Percentiles rank a stretch among this genome's conserved stretches.
These are phyloP conservation scores for Ambrosia hybrid DNA, from an alignment of 140 eudicot genomes.

Conservation along the genomic window DNA sequence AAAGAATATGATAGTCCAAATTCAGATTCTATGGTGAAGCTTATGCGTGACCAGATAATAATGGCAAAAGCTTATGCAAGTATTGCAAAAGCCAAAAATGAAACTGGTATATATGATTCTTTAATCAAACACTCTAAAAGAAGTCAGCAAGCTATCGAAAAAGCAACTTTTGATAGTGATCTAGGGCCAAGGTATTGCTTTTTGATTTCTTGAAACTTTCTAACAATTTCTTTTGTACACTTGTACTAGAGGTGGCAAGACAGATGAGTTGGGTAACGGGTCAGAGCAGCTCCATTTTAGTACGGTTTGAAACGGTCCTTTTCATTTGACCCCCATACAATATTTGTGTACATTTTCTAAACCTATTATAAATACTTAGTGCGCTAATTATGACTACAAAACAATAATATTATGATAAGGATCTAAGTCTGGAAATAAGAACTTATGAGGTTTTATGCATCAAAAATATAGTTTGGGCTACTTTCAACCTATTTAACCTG, in stretches of 20 bases:
- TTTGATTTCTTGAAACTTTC: slow-evolving; percentile 9
- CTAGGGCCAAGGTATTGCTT: slow-evolving; percentile 69
- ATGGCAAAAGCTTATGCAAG: slow-evolving; percentile 97
- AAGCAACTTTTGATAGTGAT: slow-evolving; percentile 79
- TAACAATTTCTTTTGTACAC: not conserved
- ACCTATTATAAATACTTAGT: not conserved
- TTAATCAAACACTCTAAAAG: slow-evolving; percentile 65
- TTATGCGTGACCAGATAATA: slow-evolving; percentile 93
- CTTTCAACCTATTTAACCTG: not conserved
- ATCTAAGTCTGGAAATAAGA: not conserved
- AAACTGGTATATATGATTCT: slow-evolving; percentile 58
- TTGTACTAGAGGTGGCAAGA: slow-evolving; percentile 17
- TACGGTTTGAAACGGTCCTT: not conserved
- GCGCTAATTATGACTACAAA: not conserved
- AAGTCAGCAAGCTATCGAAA: slow-evolving; percentile 67
- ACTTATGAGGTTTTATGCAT: not conserved
- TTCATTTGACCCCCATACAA: not conserved
- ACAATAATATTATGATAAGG: not conserved
- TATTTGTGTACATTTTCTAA: not conserved
- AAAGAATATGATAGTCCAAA: slow-evolving; percentile 86
- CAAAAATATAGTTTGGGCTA: not conserved
- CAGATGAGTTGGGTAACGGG: not conserved
- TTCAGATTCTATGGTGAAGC: slow-evolving; percentile 86
- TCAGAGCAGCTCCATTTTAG: not conserved
- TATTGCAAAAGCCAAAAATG: slow-evolving; percentile 83